These are phyloP conservation scores for Corymbia calophylla DNA, from an alignment of 441 rosid species.

Conservation along the genomic window DNA sequence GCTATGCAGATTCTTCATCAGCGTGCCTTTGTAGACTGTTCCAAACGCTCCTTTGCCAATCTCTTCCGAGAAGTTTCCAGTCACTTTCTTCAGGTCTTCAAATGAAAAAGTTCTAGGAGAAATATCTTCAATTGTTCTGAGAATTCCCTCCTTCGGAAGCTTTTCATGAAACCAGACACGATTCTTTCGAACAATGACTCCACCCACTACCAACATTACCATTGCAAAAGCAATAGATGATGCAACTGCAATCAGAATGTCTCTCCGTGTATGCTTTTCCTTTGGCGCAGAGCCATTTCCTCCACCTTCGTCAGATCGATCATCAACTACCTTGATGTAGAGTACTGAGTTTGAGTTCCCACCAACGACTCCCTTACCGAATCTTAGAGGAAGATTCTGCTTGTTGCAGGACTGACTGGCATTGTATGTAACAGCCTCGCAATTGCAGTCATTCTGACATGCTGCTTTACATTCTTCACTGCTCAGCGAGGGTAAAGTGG, in stretches of 20 bases:
- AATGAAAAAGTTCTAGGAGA: slow-evolving; percentile 13
- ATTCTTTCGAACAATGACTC: background rate
- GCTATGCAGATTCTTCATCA: background rate
- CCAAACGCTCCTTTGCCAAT: slow-evolving; percentile 17
- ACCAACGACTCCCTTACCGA: background rate
- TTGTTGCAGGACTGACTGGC: background rate
- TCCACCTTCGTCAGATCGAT: background rate
- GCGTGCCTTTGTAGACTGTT: slow-evolving; percentile 8
- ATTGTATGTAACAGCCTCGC: slow-evolving; percentile 18
- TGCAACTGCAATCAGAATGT: background rate
- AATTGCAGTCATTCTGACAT: slow-evolving; percentile 18
- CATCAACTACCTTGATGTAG: slow-evolving; percentile 16
- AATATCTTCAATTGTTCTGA: background rate
- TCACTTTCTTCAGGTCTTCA: slow-evolving; percentile 17
- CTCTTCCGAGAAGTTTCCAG: slow-evolving; percentile 24
- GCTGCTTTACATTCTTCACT: slow-evolving; percentile 3
- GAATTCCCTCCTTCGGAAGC: background rate
- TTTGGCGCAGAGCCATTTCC: background rate
- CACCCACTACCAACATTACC: background rate
- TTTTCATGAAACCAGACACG: background rate
- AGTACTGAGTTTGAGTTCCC: background rate
- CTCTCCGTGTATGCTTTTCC: background rate
- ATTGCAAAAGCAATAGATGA: background rate
- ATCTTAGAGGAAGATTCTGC: slow-evolving; percentile 27
- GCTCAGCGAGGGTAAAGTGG: background rate